phyloP scores from a whole-genome alignment of 768 basidiomycete genomes.

The Boletus reticuloceps region DNA sequence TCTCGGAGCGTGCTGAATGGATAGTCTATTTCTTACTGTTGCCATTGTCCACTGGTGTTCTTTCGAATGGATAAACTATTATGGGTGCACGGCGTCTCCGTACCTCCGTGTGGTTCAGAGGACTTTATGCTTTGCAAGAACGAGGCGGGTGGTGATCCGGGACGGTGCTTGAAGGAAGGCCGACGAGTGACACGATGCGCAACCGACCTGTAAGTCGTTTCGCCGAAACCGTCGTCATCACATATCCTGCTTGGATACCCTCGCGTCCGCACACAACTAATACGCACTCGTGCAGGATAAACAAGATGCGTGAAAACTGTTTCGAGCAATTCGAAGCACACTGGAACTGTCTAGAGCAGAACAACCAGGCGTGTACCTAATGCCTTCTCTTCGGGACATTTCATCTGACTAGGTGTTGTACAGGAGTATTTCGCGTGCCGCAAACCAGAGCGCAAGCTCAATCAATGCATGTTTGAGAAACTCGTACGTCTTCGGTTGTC shows the following conservation, averaged over 20 bases:
- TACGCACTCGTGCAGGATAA: conserved; percentile 54
- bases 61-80: neutral
- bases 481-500: conserved; percentile 56
- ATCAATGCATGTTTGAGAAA: conserved; percentile 95
- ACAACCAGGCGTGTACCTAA: conserved; percentile 79
- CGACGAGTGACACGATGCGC: conserved; percentile 94
- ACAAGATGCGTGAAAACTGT: conserved; percentile 92
- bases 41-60: neutral
- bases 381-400: neutral
- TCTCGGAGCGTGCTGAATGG: conserved; percentile 9
- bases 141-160: conserved; percentile 80
- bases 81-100: neutral
- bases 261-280: neutral
- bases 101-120: conserved; percentile 46
- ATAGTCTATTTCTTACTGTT: too few species aligned
- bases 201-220: conserved; percentile 74
- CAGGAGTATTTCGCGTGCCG: conserved; percentile 91
- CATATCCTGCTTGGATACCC: neutral
- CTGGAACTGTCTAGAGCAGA: conserved; percentile 91
- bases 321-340: conserved; percentile 82
- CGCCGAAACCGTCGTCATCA: neutral
- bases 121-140: conserved; percentile 98
- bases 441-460: conserved; percentile 81
- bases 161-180: conserved; percentile 93
- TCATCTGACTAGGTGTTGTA: neutral